Conservation (phyloP, 2,329 filamentous ascomycete genomes). For the Canariomyces notabilis region DNA sequence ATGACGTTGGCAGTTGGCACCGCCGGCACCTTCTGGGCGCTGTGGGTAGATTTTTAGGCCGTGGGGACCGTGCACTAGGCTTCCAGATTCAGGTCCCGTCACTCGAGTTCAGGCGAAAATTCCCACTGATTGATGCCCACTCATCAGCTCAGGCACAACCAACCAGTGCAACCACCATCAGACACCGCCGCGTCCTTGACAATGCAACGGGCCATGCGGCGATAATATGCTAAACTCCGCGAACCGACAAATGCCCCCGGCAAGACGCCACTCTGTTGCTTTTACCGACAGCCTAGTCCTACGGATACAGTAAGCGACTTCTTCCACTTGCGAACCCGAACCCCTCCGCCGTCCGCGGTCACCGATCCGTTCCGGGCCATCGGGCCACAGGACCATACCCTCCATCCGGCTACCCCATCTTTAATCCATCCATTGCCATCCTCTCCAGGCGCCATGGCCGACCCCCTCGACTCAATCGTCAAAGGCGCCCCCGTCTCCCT, state of each 20-base stretch:
- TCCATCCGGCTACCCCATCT: not conserved
- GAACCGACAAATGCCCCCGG: not conserved
- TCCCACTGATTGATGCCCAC: not conserved
- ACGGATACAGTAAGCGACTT: too few relatives aligned
- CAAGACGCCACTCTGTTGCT: too few relatives aligned
- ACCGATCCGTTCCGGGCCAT: not conserved
- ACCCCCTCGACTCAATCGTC: constrained; percentile 79
- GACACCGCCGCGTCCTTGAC: not conserved
- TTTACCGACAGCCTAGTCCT: too few relatives aligned
- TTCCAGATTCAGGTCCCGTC: not conserved
- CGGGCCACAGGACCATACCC: too few relatives aligned
- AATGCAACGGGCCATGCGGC: not conserved
- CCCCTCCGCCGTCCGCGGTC: not conserved
- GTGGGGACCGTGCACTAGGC: not conserved
- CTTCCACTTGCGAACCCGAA: too few relatives aligned
- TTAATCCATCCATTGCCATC: not conserved
- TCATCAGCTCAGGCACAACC: not conserved
- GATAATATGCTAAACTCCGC: constrained; percentile 9
- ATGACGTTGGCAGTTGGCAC: constrained; percentile 16
- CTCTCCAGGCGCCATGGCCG: constrained; percentile 45
- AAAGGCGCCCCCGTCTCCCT: constrained; percentile 68
- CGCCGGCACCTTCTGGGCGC: not conserved
- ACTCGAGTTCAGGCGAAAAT: not conserved
- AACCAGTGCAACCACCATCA: not conserved
- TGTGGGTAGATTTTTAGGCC: not conserved